phyloP scores from a whole-genome alignment of 129 eudicot genomes.

The Tagetes erecta region DNA sequence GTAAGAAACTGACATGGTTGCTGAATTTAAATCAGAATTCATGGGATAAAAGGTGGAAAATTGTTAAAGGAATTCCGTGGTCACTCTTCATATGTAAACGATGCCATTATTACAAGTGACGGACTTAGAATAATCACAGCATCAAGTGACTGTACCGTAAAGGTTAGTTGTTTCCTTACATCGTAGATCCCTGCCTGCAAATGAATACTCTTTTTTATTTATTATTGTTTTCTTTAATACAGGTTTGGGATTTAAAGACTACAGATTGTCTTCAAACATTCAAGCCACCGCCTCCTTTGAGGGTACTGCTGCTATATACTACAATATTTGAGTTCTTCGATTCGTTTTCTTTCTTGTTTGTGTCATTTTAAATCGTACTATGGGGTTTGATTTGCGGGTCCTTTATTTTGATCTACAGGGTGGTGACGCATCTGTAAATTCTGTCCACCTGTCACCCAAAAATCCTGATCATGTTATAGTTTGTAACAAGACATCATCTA shows the following conservation, averaged over 20 bases:
- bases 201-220: slow-evolving; percentile 13
- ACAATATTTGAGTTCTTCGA: background rate
- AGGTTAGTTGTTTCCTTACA: slow-evolving; percentile 46
- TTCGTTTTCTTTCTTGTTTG: background rate
- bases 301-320: slow-evolving; percentile 45
- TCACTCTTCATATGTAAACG: slow-evolving; percentile 89
- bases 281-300: slow-evolving; percentile 92
- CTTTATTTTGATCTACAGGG: slow-evolving; percentile 48
- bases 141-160: slow-evolving; percentile 96
- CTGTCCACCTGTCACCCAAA: slow-evolving; percentile 91
- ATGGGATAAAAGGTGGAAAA: slow-evolving; percentile 91
- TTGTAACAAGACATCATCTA: slow-evolving; percentile 92
- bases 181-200: slow-evolving; percentile 12
- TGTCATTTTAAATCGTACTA: slow-evolving; percentile 9
- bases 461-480: slow-evolving; percentile 92
- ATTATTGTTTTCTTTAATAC: slow-evolving; percentile 11
- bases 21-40: slow-evolving; percentile 50
- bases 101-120: slow-evolving; percentile 87
- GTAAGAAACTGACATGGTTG: slow-evolving; percentile 1
- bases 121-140: slow-evolving; percentile 89
- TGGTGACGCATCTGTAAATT: slow-evolving; percentile 92
- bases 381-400: slow-evolving; percentile 11
- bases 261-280: slow-evolving; percentile 90
- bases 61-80: slow-evolving; percentile 97
- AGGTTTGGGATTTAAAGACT: slow-evolving; percentile 95